Evolutionary conservation across 495 filamentous ascomycete genomes (phyloP), one percentile per base, ranked within the genome.

Genomic region (Trichoderma virens): DNA sequence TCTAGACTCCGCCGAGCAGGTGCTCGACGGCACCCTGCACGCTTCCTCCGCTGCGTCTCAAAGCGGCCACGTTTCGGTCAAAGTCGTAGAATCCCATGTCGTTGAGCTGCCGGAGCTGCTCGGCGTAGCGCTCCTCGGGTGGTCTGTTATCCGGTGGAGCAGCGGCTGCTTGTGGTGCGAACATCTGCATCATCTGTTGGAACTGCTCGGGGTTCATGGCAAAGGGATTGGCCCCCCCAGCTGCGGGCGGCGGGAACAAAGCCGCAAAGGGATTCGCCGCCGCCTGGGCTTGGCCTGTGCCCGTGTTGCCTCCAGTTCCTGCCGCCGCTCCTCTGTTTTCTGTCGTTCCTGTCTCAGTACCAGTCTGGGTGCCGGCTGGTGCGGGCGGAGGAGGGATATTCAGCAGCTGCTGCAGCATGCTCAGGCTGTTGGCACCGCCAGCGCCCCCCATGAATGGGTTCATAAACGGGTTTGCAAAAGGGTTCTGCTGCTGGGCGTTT

Each of bases 61-160:
- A 77, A 20, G 95, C 95, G 68, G 87, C 85, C 41, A 99, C 85
- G 67, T 99, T 99, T 70, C 88, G 74, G 63, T 98, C 93, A 71
- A 98, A 98, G 68, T 99, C 94, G 72, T 86, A 96, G 74, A 99
- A 98, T 5, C 95, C 95, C 95, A 99, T 99, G 62, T 98, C 94
- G 72, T 99, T 98, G 67, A 99, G 77, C 72, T 97, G 93, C 59
- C 91, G 82, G 59, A 99, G 78, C 72, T 99, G 95, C 16, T 89
- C 86, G 7, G 88, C 92, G 67, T 96, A 99, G 67, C 90, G 80
- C 71, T 97, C 95, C 80, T 98, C 95, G 0, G 93, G 94, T 20
- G 94, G 92, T 65, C 93, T 82, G 70, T 81, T 93, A 73, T 98
- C 95, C 5, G 79, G 70, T 7, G 90, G 86, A 6, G 82, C 76